A percentile compares a stretch with the other conserved stretches of the same genome.
Conservation (phyloP, 2,329 filamentous ascomycete species). For the Exophiala oligosperma region DNA sequence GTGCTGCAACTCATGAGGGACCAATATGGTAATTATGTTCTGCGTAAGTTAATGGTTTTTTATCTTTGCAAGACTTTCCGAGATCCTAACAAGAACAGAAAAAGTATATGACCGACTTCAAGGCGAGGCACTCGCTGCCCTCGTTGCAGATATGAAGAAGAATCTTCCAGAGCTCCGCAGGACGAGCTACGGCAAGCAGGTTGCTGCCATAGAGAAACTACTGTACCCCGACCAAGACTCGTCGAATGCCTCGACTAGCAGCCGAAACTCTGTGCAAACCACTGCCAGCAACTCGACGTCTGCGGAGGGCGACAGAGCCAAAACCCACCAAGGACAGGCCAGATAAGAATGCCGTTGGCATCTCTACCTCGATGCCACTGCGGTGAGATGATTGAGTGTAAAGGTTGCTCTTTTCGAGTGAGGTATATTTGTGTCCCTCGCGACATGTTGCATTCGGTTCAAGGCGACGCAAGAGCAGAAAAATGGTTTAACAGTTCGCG, state of each 20-base stretch:
- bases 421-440: no score
- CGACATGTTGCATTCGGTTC: no score
- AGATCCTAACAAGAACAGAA: constrained; percentile 55
- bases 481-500: no score
- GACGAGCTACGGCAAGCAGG: constrained; percentile 65
- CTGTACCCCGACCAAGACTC: constrained; percentile 60
- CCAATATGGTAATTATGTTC: constrained; percentile 92
- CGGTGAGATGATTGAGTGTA: no score
- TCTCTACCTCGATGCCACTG: no score
- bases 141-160: constrained; percentile 65
- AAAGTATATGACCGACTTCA: constrained; percentile 70
- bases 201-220: constrained; percentile 60
- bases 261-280: constrained; percentile 64
- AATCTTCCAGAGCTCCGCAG: constrained; percentile 64
- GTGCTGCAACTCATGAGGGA: constrained; percentile 81
- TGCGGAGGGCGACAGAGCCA: constrained; percentile 40
- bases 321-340: background rate
- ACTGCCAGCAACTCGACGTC: constrained; percentile 55
- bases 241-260: constrained; percentile 56
- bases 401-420: no score
- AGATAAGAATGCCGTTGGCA: background rate
- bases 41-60: constrained; percentile 66
- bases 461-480: no score
- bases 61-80: no score
- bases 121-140: constrained; percentile 57